Evolutionary conservation across 2,329 filamentous ascomycete genomes (phyloP), one percentile per base, ranked within the genome.

Genomic region (Ceratocystis albifundus): DNA sequence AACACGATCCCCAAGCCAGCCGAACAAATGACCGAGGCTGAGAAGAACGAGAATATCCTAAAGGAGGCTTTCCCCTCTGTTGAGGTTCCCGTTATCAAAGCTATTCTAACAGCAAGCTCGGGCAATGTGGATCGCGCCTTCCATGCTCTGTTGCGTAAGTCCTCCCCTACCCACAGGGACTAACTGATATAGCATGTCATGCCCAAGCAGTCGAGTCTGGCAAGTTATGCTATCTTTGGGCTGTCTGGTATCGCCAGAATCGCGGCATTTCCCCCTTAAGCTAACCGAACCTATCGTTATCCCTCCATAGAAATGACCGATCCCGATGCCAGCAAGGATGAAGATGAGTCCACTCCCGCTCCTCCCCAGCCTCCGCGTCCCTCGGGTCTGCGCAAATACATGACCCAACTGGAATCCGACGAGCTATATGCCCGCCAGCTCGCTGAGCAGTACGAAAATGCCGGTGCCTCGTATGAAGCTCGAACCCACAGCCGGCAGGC

Each of bases 41-140:
- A 96, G 75, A 88, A 96, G 78, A 91, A 90, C 61, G 88, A 93
- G 76, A 84, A 84, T 71, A 96, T 91, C 2, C 80, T 99, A 66
- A 93, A 90, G 75, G 94, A 99, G 75, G 94, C 94, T 0, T 99
- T 99, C 72, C 94, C 94, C 0, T 82, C 79, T 66, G 89, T 96
- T 68, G 94, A 99, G 65, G 74, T 78, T 6, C 75, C 84, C 57
- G 88, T 99, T 61, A 84, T 99, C 75, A 96, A 87, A 76, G 94
- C 94, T 36, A 88, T 99, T 0, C 78, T 99, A 70, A 82, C 84
- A 28, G 94, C 94, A 15, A 97, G 94, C 74, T 82, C 86, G 67
- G 93, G 92, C 68, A 85, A 88, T 72, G 86, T 97, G 61, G 94
- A 99, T 75, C 89, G 90, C 41, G 93, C 94, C 15, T 99, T 99